A percentile compares a stretch with the other conserved stretches of the same genome.
These are phyloP conservation scores for Plasmodium relictum DNA, from an alignment of 169 alveolate species.

Conservation along the genomic window DNA sequence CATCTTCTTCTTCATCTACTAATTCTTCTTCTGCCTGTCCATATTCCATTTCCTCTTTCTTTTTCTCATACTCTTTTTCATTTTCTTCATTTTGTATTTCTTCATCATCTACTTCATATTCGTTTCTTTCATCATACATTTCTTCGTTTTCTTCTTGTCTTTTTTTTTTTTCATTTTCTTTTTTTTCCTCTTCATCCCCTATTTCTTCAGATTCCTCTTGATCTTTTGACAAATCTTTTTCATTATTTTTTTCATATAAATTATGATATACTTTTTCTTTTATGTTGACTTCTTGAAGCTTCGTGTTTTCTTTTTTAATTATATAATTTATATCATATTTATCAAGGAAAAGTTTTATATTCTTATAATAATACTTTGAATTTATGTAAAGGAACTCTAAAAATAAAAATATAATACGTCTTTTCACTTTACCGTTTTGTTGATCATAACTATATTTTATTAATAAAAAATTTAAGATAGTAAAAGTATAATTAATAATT, in stretches of 20 bases:
- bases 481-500: slow-evolving; percentile 32
- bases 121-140: neutral
- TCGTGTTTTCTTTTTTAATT: slow-evolving; percentile 28
- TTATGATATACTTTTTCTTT: neutral
- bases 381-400: slow-evolving; percentile 44
- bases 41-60: neutral
- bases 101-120: neutral
- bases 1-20: neutral
- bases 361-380: slow-evolving; percentile 61
- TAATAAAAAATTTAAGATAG: slow-evolving; percentile 40
- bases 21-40: neutral
- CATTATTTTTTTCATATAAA: neutral
- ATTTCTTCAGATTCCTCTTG: neutral
- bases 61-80: neutral
- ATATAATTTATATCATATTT: slow-evolving; percentile 59
- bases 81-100: neutral
- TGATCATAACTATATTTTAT: slow-evolving; percentile 55
- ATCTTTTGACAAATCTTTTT: neutral
- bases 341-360: slow-evolving; percentile 37
- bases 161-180: neutral
- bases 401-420: slow-evolving; percentile 47
- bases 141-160: neutral
- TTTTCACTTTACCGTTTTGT: neutral
- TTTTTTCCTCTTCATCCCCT: neutral
- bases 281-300: neutral